Evolutionary conservation across 306 rosid genomes (phyloP), one percentile per base, ranked within the genome.

Genomic region (Lathyrus aphaca): DNA sequence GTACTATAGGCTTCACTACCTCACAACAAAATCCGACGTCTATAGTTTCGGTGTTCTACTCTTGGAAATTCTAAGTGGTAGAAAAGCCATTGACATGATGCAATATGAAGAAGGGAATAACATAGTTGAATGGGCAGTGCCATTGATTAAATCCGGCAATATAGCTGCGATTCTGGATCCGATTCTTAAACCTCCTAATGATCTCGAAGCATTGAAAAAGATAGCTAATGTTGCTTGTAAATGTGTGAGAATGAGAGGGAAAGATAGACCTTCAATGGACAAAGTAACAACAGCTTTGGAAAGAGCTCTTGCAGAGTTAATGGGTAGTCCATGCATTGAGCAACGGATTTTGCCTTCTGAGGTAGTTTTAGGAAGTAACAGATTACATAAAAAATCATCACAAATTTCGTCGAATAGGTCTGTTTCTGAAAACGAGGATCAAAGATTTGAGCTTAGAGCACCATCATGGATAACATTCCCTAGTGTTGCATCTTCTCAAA

Each of bases 381-480:
- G 97, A 64, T 17, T 94, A 80, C 98, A 94, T 83, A 88, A 91
- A 66, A 94, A 94, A 39, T 73, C 96, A 5, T 93, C 98, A 5
- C 97, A 94, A 42, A 85, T 88, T 46, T 94, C 97, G 14, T 94
- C 95, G 8, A 88, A 84, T 77, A 83, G 84, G 44, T 92, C 98
- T 6, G 82, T 45, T 50, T 89, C 91, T 1, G 98, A 90, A 64
- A 79, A 82, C 7, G 98, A 93, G 75, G 96, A 93, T 46, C 93
- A 88, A 32, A 82, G 97, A 75, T 68, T 72, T 54, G 98, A 93
- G 84, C 87, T 90, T 56, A 82, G 96, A 72, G 97, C 98, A 65
- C 98, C 97, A 0, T 88, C 96, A 4, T 93, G 98, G 98, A 94
- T 94, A 68, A 94, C 98, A 9, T 94, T 90, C 43, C 97, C 98